A percentile compares a stretch with the other conserved stretches of the same genome.
Evolutionary conservation across 306 rosid species (phyloP).

Genomic region (Crotalaria pallida): DNA sequence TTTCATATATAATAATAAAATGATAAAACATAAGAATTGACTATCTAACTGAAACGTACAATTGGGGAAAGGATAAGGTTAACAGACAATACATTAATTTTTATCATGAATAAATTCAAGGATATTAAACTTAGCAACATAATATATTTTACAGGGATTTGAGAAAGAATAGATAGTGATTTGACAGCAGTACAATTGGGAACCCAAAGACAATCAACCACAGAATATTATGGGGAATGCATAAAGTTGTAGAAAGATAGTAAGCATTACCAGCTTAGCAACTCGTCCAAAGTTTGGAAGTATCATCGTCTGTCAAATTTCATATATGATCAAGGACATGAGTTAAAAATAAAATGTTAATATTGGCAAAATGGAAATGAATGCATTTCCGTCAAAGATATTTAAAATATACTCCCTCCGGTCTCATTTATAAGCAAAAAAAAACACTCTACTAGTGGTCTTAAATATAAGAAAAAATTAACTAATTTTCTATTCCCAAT

Average conservation of each 20-base stretch:
- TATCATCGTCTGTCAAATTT: constrained; percentile 74
- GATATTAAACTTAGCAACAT: background rate
- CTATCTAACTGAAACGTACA: background rate
- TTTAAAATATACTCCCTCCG: background rate
- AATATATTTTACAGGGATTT: background rate
- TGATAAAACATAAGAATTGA: background rate
- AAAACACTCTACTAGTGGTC: no score
- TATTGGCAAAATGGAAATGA: background rate
- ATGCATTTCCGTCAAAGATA: background rate
- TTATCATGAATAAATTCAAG: background rate
- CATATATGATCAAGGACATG: background rate
- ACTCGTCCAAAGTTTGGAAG: constrained; percentile 82
- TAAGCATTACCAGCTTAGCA: constrained; percentile 78
- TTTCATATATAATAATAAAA: background rate
- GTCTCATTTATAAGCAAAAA: no score
- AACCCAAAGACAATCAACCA: background rate
- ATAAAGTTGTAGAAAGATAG: constrained; percentile 5
- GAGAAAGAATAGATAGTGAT: background rate
- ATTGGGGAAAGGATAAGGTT: background rate
- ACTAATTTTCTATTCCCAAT: no score
- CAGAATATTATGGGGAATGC: background rate
- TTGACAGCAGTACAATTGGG: constrained; percentile 1
- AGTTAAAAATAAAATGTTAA: constrained; percentile 3
- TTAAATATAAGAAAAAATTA: no score
- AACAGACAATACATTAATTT: background rate